Base-by-base conservation (phyloP, 768 basidiomycete species). In the Trametes meyenii region DNA sequence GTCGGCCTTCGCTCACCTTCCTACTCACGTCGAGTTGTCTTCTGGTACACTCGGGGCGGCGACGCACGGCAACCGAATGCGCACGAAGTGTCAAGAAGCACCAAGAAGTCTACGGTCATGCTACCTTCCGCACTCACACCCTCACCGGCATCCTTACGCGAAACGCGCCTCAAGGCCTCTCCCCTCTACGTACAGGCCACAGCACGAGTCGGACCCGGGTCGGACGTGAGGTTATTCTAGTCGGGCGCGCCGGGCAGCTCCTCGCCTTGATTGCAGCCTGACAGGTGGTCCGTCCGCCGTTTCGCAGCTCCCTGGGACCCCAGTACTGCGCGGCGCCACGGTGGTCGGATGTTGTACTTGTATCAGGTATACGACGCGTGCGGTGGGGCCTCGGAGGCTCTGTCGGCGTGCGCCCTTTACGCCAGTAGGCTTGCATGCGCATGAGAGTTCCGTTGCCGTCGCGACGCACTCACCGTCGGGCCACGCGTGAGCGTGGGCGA, bases 391-490 rank as follows among this genome's bases (percentile, higher is more conserved):
- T 33, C 29, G 29, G 29, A 8, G 29, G 29, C 29, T 33, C 29
- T 33, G 29, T 33, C 29, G n/a, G 8, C 50, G 33, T 50, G 50
- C 50, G 50, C 43, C 26, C 43, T 46, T 42, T 43, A 54, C 40
- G 52, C 52, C 23, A 54, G 40, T 44, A 17, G 26, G 24, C 23
- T 54, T 26, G 4, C 19, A 14, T 56, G 46, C 26, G 38, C 38
- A 49, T 56, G 55, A 56, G 55, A 48, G 45, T 56, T 56, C 55
- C 38, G 55, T 55, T 45, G 43, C 55, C 55, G n/a, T 45, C 45
- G 55, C 45, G 16, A 56, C 46, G 5, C n/a, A 38, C 50, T 35
- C 53, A 44, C 33, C 50, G 36, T 51, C 7, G 16, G 26, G 7
- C 24, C 50, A 50, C 50, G 36, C 50, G 50, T 36, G 50, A 29